Evolutionary conservation across 2,329 filamentous ascomycete genomes (phyloP), one percentile per base, ranked within the genome.

Genomic region (Ascochyta lentis): DNA sequence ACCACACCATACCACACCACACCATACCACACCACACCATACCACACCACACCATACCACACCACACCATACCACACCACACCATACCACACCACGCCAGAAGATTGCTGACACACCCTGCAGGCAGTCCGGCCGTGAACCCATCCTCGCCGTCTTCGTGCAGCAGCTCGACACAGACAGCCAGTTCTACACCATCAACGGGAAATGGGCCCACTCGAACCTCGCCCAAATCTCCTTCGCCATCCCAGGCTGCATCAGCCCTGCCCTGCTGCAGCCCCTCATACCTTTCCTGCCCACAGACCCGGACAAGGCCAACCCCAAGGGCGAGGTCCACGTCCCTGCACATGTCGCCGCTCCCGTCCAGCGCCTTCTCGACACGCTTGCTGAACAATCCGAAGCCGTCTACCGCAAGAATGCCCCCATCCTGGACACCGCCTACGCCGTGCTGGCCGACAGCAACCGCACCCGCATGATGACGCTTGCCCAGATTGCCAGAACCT

Each of bases 111-210:
- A 58, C 34, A 23, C 23, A 7, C 7, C 13, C 16, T 15, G 0
- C 34, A 57, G 58, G 8, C 44, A 70, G 58, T 34, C 72, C 65
- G 64, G 64, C 2, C 65, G 65, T 19, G 76, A 79, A 49, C 73
- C 75, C n/a, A 69, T 81, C 13, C 70, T 84, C 42, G 82, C 78
- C 4, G 78, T 85, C 26, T 83, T 79, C 58, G 72, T 83, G 4
- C 77, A 78, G 42, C 71, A 78, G 38, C 35, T 81, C 22, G 72
- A 70, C 2, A 60, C 31, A 3, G 64, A 75, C 26, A 74, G 71
- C 33, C 82, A 84, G 52, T 82, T 81, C 64, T 81, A 81, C 64
- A 80, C 78, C 6, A 77, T 81, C 65, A 74, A 78, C 45, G 83
- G 83, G 9, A 76, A 75, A 55, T 84, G 81, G 81, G 55, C 76